Base-by-base conservation (phyloP, 495 filamentous ascomycete species). In the Mytilinidion resinicola region DNA sequence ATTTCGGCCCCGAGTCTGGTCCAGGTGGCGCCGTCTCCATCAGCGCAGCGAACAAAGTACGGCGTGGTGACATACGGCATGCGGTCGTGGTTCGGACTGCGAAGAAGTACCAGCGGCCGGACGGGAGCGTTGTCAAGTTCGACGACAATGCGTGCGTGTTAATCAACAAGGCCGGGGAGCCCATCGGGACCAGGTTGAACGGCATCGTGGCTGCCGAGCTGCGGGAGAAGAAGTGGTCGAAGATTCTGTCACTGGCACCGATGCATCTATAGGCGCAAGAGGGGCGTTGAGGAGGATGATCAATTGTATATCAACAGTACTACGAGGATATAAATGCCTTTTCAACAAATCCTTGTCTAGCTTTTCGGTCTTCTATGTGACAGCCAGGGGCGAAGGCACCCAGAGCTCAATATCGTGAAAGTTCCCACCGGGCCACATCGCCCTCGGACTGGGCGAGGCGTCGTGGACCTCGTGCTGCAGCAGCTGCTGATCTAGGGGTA, bases 131-230 rank as follows among this genome's bases (percentile, higher is more conserved):
- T 41, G 85, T 99, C 44, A 83, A 83, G 44, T 99, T 97, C 73
- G 93, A 93, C 76, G 93, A 99, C 69, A 99, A 97, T 76, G 93
- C 93, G 15, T 99, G 93, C 70, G 95, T 97, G 30, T 73, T 99
- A 69, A 87, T 99, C 71, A 96, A 95, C 74, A 99, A 99, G 80
- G 80, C 89, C 6, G 95, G 95, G 4, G 93, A 99, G 70, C 95
- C 93, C 8, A 85, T 99, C 63, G 93, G 93, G 52, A 90, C 89
- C 4, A 84, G 93, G 70, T 82, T 99, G 76, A 97, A 87, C 73
- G 86, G 90, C 57, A 82, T 95, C 44, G 90, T 96, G 34, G 92
- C 90, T 15, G 78, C 84, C 44, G 93, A 99, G 74, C 71, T 99
- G 68, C 81, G 88, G 63, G 82, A 85, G 59, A 91, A 86, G 75